phyloP scores from a whole-genome alignment of 2,329 filamentous ascomycete genomes.

The Claviceps citrina region DNA sequence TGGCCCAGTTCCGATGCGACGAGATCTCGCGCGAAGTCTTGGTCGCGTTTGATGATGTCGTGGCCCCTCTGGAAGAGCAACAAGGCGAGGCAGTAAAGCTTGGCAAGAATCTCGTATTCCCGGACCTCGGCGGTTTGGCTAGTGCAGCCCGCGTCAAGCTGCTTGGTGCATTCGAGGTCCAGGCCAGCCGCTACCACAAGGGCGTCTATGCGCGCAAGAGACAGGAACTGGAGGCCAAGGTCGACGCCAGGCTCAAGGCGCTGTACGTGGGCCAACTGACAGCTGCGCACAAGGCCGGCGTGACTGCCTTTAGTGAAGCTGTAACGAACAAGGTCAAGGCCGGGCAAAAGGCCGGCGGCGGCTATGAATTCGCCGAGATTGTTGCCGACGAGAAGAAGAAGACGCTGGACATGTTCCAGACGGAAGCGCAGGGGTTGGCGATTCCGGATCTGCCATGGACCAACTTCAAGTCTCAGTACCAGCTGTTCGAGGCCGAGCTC shows the following conservation, averaged over 20 bases:
- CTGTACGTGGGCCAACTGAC: constrained; percentile 79
- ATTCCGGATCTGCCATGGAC: constrained; percentile 79
- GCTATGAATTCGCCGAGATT: constrained; percentile 91
- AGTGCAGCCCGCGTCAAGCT: constrained; percentile 55
- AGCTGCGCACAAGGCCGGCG: constrained; percentile 78
- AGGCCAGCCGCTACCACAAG: constrained; percentile 93
- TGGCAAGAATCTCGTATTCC: constrained; percentile 60
- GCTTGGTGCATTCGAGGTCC: constrained; percentile 71
- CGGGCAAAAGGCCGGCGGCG: constrained; percentile 79
- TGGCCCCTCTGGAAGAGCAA: constrained; percentile 70
- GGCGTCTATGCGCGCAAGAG: constrained; percentile 80
- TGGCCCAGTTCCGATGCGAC: constrained; percentile 94
- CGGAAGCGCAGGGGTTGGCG: constrained; percentile 55
- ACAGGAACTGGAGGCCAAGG: constrained; percentile 68
- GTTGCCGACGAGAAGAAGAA: constrained; percentile 68
- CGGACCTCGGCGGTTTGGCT: constrained; percentile 60
- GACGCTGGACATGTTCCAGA: constrained; percentile 59
- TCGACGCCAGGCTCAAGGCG: constrained; percentile 75
- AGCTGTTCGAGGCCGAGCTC: constrained; percentile 76
- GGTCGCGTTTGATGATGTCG: constrained; percentile 64
- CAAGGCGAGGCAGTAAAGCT: constrained; percentile 59
- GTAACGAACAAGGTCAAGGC: constrained; percentile 77
- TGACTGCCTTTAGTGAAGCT: constrained; percentile 70
- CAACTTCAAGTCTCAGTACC: constrained; percentile 65
- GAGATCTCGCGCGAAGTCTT: constrained; percentile 88